Conservation (phyloP, 1,284 basidiomycete genomes). For the Ceratobasidium sp. region DNA sequence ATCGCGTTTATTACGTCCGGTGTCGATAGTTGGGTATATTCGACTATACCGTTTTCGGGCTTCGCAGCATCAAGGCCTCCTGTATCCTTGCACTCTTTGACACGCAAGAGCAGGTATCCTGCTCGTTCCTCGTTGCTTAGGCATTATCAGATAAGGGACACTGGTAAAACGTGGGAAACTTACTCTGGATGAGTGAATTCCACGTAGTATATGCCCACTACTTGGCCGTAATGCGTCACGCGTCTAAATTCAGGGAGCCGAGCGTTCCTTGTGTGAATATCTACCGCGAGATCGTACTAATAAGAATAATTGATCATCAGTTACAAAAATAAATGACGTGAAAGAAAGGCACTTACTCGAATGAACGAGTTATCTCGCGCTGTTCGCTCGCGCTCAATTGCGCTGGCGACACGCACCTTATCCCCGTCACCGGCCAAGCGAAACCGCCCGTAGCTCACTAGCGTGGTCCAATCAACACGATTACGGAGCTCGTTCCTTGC, state of each 20-base stretch:
- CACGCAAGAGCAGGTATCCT: constrained; percentile 8
- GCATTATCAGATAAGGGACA: not conserved
- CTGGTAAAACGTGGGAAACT: constrained; percentile 1
- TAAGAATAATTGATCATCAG: not conserved
- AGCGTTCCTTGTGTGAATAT: not conserved
- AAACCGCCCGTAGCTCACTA: constrained; percentile 27
- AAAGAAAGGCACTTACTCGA: not conserved
- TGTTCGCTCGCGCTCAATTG: not conserved
- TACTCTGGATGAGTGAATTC: constrained; percentile 14
- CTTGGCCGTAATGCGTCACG: constrained; percentile 13
- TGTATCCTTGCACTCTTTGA: constrained; percentile 11
- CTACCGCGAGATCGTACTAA: constrained; percentile 7
- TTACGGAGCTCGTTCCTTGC: too few relatives aligned
- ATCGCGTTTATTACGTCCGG: constrained; percentile 12
- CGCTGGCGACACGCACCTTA: not conserved
- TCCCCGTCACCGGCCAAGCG: constrained; percentile 29
- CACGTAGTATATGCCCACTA: constrained; percentile 15
- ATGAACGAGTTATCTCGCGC: constrained; percentile 37
- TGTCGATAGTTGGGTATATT: constrained; percentile 1
- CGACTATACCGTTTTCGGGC: constrained; percentile 17
- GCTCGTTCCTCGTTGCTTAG: not conserved
- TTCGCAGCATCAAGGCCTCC: constrained; percentile 2
- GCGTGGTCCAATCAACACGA: too few relatives aligned
- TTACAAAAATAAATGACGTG: not conserved
- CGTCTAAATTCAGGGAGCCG: not conserved